phyloP scores from a whole-genome alignment of 768 basidiomycete genomes.

The Cyclocybe cylindracea region DNA sequence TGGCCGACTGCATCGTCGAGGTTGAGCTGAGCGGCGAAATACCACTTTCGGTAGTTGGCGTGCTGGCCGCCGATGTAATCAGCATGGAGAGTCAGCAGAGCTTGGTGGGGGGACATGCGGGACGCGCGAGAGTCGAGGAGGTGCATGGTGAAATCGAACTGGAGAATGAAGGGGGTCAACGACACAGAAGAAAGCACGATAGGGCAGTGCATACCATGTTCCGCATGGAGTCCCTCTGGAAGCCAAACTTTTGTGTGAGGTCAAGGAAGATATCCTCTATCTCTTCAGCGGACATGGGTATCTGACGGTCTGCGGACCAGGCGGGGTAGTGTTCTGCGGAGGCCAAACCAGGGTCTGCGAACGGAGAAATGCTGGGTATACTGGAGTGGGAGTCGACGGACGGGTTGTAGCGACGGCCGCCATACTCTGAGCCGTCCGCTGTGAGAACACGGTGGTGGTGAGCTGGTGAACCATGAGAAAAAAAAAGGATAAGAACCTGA shows the following conservation, averaged over 20 bases:
- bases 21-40: conserved; percentile 98
- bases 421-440: conserved; percentile 31
- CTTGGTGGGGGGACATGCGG: conserved; percentile 96
- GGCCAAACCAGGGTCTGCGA: conserved; percentile 54
- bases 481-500: conserved; percentile 8
- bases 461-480: conserved; percentile 4
- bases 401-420: conserved; percentile 49
- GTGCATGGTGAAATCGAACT: conserved; percentile 99
- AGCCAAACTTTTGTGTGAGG: conserved; percentile 98
- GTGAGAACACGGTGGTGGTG: conserved; percentile 7
- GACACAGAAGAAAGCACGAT: conserved; percentile 4
- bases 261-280: conserved; percentile 99
- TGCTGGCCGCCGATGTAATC: conserved; percentile 99
- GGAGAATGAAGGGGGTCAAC: conserved; percentile 6
- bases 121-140: conserved; percentile 97
- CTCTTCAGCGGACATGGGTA: conserved; percentile 96
- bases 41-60: conserved; percentile 99
- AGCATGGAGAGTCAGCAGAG: conserved; percentile 93
- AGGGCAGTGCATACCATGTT: conserved; percentile 68
- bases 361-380: conserved; percentile 58
- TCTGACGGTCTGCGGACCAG: conserved; percentile 90
- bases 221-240: conserved; percentile 94
- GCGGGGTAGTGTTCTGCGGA: conserved; percentile 84
- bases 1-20: conserved; percentile 98
- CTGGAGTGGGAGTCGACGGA: conserved; percentile 65